Base-by-base conservation (phyloP, 2,329 filamentous ascomycete genomes). In the Aphanocladium album region DNA sequence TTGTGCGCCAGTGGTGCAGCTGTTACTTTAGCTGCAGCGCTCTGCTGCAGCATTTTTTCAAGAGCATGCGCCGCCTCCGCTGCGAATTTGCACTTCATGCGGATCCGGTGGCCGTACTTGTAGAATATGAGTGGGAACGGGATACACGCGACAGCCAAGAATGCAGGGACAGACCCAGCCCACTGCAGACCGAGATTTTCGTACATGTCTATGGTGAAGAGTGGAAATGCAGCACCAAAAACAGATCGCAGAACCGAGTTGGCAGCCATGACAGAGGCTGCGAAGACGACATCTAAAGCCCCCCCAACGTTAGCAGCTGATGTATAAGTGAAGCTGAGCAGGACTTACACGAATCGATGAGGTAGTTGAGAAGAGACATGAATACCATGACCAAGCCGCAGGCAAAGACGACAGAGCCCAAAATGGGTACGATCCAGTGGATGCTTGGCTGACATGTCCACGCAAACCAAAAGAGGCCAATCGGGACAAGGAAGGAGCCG, bases 81-180 rank as follows among this genome's bases (percentile, higher is more conserved):
- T 12, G 62, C 62, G 35, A 56, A 62, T 7, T 46, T 53, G 51
- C 56, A 63, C 51, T 52, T 62, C 23, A 19, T 52, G 21, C 62
- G 60, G 7, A 64, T 47, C 5, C 17, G 25, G 17, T n/a, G 19
- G 14, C 88, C 88, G 70, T 89, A 89, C 65, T 81, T 83, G 74
- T 89, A 88, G 73, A 91, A 88, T 17, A 91, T 70, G 72, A 88
- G 87, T 1, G 88, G 88, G 67, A 88, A 85, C 0, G 88, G 87
- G n/a, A 89, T 76, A 71, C 87, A 90, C 8, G 78, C 79, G 5
- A 90, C 70, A 0, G 87, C 82, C 2, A 91, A 76, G 74, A 91
- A 91, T 0, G 83, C 89, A 0, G 87, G 88, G 16, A 91, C 75
- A 0, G 81, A 83, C 8, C 80, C 83, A 0, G 87, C 89, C 89